Base-by-base conservation (phyloP, 495 filamentous ascomycete species). In the Saxispiralis lemnorum region DNA sequence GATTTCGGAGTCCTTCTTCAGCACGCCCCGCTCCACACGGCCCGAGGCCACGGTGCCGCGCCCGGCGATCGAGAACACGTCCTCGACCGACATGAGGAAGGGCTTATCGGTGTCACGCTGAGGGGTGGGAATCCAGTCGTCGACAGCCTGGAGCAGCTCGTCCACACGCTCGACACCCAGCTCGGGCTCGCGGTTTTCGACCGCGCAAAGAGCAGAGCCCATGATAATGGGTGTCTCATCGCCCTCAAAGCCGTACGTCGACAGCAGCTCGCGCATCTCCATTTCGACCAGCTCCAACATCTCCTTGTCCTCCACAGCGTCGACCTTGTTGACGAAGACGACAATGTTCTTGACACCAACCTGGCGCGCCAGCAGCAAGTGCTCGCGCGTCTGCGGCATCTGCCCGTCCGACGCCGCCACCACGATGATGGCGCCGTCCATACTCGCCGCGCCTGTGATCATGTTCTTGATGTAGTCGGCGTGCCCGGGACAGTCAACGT, bases 381-480 rank as follows among this genome's bases (percentile, higher is more conserved):
- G 89, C 67, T 97, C 89, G 68, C 89, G 76, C 44, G 89, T 97
- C 71, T 97, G 89, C 59, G 89, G 89, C 89, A 97, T 97, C 72
- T 96, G 89, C 64, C 89, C 89, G 63, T 97, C 89, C 20, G 84
- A 93, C 63, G 89, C 89, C 60, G 89, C 92, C 56, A 96, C 92
- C 46, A 97, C 89, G 64, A 97, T 93, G 58, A 97, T 83, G 51
- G 89, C 88, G 59, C 89, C 87, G 55, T 95, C 87, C 87, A 95
- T 95, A 71, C 77, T 84, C 50, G 88, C 84, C 46, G 87, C 82
- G 72, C 87, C 87, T 52, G 87, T 94, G 63, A 95, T 95, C 87
- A 95, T 95, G 76, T 97, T 97, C 78, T 97, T 97, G 67, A 97
- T 95, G 72, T 96, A 97, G 84, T 97, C 89, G 60, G 89, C 89